Base-by-base conservation (phyloP, 2,329 filamentous ascomycete genomes). In the Hypoxylon rubiginosum region DNA sequence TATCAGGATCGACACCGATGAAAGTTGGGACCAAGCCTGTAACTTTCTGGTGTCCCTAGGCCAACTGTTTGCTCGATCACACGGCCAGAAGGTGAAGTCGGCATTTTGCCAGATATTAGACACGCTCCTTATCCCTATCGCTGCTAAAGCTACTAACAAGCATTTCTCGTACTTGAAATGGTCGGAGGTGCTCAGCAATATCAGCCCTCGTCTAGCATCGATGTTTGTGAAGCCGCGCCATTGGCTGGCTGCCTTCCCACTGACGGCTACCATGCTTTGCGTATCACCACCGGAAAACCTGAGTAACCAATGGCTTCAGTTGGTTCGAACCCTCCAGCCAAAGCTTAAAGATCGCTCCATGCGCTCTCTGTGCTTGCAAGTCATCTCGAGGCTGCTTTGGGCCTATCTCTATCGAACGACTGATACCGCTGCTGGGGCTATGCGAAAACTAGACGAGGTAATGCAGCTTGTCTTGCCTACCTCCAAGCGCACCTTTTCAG, bases 51-150 rank as follows among this genome's bases (percentile, higher is more conserved):
- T 91, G 53, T 88, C 90, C 0, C 82, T 99, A 30, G 94, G 92
- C 6, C 91, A 89, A 55, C 86, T 97, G 17, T 98, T 97, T 78
- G 87, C 90, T 58, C 91, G 89, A 72, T 92, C 93, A 4, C 95
- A 97, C 74, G 96, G 96, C 0, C 92, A 93, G 70, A 90, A 90
- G 66, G 90, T 98, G 74, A 99, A 99, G 79, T 92, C 95, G 72
- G 93, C 94, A 0, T 99, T 97, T 76, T 98, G 96, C 76, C 92
- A 97, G 74, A 90, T 97, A 21, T 87, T 99, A 56, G 93, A 97
- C 73, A 91, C 92, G 71, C 84, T 99, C 28, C 82, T 99, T 24
- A 86, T 97, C 13, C 93, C 94, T 0, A 90, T 99, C 54, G 95
- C 95, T 13, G 92, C 92, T 3, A 92, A 90, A 68, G 92, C 93